Percentiles rank a stretch among this genome's conserved stretches.
Conservation (phyloP, 129 eudicot genomes). For the Rutidosis leptorrhynchoides region DNA sequence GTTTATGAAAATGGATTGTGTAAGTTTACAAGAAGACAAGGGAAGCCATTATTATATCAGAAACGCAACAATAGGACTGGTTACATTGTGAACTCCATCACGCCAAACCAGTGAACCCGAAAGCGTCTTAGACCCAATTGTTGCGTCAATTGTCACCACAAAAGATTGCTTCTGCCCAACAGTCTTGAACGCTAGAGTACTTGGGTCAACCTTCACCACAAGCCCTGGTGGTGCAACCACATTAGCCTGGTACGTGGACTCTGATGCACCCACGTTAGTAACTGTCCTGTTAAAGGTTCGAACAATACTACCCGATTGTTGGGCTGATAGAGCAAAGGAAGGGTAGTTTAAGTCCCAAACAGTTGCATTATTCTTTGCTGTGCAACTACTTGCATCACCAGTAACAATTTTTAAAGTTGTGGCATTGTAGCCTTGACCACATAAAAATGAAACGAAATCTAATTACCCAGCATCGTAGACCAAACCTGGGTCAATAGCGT, state of each 20-base stretch:
- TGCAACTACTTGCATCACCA: conserved; percentile 31
- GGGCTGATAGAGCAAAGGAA: conserved; percentile 37
- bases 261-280: conserved; percentile 44
- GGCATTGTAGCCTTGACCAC: conserved; percentile 49
- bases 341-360: conserved; percentile 48
- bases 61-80: conserved; percentile 56
- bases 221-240: conserved; percentile 38
- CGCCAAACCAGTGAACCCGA: conserved; percentile 63
- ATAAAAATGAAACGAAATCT: conserved; percentile 38
- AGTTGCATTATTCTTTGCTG: conserved; percentile 16
- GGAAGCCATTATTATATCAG: not conserved
- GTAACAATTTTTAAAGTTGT: conserved; percentile 25
- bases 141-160: conserved; percentile 40
- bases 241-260: conserved; percentile 29
- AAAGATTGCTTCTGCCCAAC: conserved; percentile 41
- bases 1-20: not conserved
- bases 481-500: conserved; percentile 44
- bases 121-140: not conserved
- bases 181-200: conserved; percentile 30
- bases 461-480: conserved; percentile 39
- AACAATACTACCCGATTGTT: not conserved
- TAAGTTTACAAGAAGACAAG: not conserved
- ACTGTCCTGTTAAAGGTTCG: conserved; percentile 33
- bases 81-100: conserved; percentile 47
- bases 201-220: conserved; percentile 39